Conservation (phyloP, 2,329 filamentous ascomycete species). For the Leptosphaerulina australis region DNA sequence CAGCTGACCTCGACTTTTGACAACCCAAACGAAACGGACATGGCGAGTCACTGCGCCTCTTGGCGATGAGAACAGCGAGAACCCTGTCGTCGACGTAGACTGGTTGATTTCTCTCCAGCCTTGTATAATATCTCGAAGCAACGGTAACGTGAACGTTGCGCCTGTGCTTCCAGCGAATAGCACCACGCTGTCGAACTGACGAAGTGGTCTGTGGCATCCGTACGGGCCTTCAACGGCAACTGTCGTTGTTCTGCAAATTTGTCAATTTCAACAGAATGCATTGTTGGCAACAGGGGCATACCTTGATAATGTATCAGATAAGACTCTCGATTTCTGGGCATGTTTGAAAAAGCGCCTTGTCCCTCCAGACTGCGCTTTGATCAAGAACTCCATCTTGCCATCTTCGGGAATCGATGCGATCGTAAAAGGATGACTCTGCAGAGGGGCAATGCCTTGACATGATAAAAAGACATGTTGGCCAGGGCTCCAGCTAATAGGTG, state of each 20-base stretch:
- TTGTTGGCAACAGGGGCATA: constrained; percentile 9
- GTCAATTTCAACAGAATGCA: not conserved
- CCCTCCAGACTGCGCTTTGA: constrained; percentile 61
- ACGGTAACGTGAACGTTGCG: constrained; percentile 62
- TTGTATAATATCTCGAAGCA: constrained; percentile 62
- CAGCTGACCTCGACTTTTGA: constrained; percentile 60
- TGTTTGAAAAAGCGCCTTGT: constrained; percentile 59
- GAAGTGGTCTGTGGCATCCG: constrained; percentile 57
- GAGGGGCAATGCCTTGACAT: constrained; percentile 61
- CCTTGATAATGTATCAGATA: constrained; percentile 18
- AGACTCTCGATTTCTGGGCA: constrained; percentile 52
- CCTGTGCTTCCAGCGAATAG: constrained; percentile 66
- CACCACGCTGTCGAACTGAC: constrained; percentile 66
- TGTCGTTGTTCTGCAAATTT: constrained; percentile 29
- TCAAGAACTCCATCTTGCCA: constrained; percentile 61
- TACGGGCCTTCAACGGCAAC: constrained; percentile 63
- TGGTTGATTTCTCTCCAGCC: constrained; percentile 49
- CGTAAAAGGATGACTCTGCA: constrained; percentile 70
- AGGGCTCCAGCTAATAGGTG: constrained; percentile 63
- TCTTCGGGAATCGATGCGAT: constrained; percentile 64
- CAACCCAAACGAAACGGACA: constrained; percentile 64
- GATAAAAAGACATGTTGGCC: constrained; percentile 69
- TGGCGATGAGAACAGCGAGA: constrained; percentile 28
- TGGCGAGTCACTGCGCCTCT: constrained; percentile 53
- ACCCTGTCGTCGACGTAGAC: not conserved